These are phyloP conservation scores for Kluyveromyces sp. DNA, from an alignment of 1,139 yeast species.

Conservation along the genomic window DNA sequence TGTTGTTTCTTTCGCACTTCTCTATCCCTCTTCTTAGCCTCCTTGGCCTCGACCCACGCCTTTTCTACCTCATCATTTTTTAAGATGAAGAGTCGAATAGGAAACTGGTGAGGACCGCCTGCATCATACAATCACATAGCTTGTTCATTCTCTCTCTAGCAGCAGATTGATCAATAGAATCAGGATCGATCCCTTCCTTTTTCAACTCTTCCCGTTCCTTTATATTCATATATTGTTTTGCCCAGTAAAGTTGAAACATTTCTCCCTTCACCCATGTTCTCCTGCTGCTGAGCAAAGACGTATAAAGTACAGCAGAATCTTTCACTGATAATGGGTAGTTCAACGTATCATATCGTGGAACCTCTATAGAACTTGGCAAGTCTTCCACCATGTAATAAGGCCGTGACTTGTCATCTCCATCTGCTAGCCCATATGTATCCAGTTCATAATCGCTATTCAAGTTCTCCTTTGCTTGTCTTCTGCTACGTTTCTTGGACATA, in stretches of 20 bases:
- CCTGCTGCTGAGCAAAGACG: conserved; percentile 70
- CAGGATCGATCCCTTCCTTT: conserved; percentile 33
- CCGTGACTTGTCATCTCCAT: conserved; percentile 10
- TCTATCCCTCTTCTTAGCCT: conserved; percentile 32
- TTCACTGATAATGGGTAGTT: conserved; percentile 61
- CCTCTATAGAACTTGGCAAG: conserved; percentile 63
- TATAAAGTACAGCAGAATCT: conserved; percentile 65
- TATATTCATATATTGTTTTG: conserved; percentile 33
- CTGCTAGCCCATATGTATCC: conserved; percentile 11
- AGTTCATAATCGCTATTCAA: conserved; percentile 2
- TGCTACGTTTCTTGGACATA: conserved; percentile 6
- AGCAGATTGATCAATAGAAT: conserved; percentile 35
- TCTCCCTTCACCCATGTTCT: conserved; percentile 64
- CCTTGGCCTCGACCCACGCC: conserved; percentile 32
- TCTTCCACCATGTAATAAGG: conserved; percentile 49
- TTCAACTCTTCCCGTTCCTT: conserved; percentile 11
- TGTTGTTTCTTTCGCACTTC: conserved; percentile 32
- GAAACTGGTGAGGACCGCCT: conserved; percentile 80
- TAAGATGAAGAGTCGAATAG: conserved; percentile 67
- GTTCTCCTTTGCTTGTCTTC: conserved; percentile 9
- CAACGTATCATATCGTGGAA: conserved; percentile 49
- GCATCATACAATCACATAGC: conserved; percentile 65
- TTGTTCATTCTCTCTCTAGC: conserved; percentile 80
- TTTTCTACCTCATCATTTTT: conserved; percentile 56
- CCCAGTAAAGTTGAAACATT: conserved; percentile 77